Evolutionary conservation across 2,329 filamentous ascomycete species (phyloP).

Genomic region (Colletotrichum coccodes): DNA sequence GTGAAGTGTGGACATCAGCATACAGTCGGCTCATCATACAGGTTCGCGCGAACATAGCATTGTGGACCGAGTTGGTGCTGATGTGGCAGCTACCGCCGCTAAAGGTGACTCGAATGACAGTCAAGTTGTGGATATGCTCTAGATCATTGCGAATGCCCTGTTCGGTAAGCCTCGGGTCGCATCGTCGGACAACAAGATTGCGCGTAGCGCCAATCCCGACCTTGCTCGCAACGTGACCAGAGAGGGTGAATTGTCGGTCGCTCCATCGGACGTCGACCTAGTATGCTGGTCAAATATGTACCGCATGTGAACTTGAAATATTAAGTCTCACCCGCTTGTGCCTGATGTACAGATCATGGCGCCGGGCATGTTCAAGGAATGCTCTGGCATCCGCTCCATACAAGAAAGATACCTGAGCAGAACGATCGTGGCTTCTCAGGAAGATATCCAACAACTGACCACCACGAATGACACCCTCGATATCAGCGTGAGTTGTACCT

Average conservation of each 20-base stretch:
- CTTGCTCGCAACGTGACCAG: slow-evolving; percentile 71
- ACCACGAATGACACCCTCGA: slow-evolving; percentile 73
- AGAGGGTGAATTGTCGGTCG: slow-evolving; percentile 75
- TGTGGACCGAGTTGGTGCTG: slow-evolving; percentile 80
- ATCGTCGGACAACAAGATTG: slow-evolving; percentile 76
- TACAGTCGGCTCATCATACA: slow-evolving; percentile 77
- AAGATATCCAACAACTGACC: slow-evolving; percentile 77
- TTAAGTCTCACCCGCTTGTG: slow-evolving; percentile 66
- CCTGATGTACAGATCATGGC: slow-evolving; percentile 74
- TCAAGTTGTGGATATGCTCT: slow-evolving; percentile 84
- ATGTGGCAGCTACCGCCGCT: slow-evolving; percentile 70
- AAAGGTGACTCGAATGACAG: slow-evolving; percentile 74
- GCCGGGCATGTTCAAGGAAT: slow-evolving; percentile 73
- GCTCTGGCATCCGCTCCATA: slow-evolving; percentile 68
- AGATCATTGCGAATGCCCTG: slow-evolving; percentile 75
- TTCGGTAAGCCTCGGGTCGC: slow-evolving; percentile 68
- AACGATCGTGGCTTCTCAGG: slow-evolving; percentile 66
- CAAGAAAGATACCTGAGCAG: slow-evolving; percentile 77
- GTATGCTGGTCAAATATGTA: not conserved
- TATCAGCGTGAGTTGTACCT: slow-evolving; percentile 71
- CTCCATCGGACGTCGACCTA: slow-evolving; percentile 79
- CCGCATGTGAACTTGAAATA: not conserved
- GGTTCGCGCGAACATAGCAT: slow-evolving; percentile 78
- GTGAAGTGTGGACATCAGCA: slow-evolving; percentile 37
- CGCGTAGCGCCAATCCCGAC: slow-evolving; percentile 75